Base-by-base conservation (phyloP, 2,329 filamentous ascomycete genomes). In the Cyclaneusma minus region DNA sequence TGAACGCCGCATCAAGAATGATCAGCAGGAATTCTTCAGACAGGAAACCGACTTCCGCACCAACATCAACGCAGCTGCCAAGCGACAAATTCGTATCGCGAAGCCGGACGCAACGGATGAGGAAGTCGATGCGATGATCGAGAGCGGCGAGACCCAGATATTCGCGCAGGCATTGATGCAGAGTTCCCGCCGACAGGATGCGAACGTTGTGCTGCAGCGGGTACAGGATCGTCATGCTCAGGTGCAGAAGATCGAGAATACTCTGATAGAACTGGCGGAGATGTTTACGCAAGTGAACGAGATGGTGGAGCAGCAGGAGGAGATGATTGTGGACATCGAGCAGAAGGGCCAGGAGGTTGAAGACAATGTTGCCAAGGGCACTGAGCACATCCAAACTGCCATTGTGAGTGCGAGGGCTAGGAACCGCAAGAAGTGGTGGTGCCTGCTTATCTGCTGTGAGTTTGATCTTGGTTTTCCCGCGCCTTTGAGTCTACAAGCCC, bases 381-480 rank as follows among this genome's bases (percentile, higher is more conserved):
- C 89, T 46, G 66, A 71, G 35, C 72, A 94, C 51, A 79, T 95
- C 32, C 72, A 65, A 20, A 68, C 67, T n/a, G 85, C 85, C 8
- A 79, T 93, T 35, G 63, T 66, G 34, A 92, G 81, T 40, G 87
- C 87, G 6, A 65, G 77, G 49, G 68, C 71, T 41, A 68, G 81
- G 40, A 81, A 73, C 30, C 44, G 43, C 59, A 92, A 91, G 83
- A 94, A 94, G 78, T 94, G 84, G 85, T 85, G 80, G 50, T 93
- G 84, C 62, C 56, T 93, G 40, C 73, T 76, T 43, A 82, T 94
- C 44, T 57, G 63, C 41, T 56, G 59, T 64, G 48, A 54, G 65
- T 68, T 39, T 29, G 37, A 37, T 25, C 7, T 25, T 18, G 21
- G 12, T 18, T 23, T 18, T 23, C 10, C 11, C 24, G 20, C n/a